Evolutionary conservation across 73 alveolate genomes (phyloP).

Genomic region (Strombidium stylifer): DNA sequence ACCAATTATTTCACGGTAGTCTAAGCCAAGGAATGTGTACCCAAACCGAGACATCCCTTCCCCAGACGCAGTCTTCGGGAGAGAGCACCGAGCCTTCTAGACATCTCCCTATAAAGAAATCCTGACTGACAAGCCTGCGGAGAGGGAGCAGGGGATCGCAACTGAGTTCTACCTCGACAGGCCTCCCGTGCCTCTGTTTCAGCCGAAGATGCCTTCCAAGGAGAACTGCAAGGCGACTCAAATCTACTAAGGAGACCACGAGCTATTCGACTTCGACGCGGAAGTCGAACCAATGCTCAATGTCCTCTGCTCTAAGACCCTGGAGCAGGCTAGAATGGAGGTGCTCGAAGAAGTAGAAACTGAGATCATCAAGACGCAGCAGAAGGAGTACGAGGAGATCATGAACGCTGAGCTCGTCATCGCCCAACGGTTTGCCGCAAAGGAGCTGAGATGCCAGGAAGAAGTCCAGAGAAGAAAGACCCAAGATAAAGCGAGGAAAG

Average conservation of each 20-base stretch:
- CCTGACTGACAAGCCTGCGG: constrained; percentile 63
- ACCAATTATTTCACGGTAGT: constrained; percentile 3
- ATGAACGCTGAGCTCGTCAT: constrained; percentile 87
- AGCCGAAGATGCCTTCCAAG: constrained; percentile 77
- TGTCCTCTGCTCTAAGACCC: constrained; percentile 83
- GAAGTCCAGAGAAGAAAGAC: constrained; percentile 72
- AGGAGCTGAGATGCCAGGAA: constrained; percentile 85
- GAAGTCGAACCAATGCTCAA: constrained; percentile 93
- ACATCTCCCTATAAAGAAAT: constrained; percentile 76
- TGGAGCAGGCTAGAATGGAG: constrained; percentile 96
- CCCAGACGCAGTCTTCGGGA: constrained; percentile 76
- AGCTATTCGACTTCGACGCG: constrained; percentile 84
- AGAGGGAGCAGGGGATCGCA: constrained; percentile 80
- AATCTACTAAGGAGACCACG: constrained; percentile 79
- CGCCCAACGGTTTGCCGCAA: constrained; percentile 93
- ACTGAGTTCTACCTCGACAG: constrained; percentile 90
- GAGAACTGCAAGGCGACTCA: constrained; percentile 85
- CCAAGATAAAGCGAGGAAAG: constrained; percentile 47
- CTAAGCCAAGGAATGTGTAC: constrained; percentile 32
- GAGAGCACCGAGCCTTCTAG: constrained; percentile 74
- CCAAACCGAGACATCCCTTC: constrained; percentile 54
- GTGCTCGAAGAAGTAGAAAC: constrained; percentile 98
- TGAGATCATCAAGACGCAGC: constrained; percentile 78
- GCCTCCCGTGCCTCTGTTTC: constrained; percentile 91
- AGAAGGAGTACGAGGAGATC: constrained; percentile 88